Base-by-base conservation (phyloP, 805 yeast species). In the Pichia insulana region DNA sequence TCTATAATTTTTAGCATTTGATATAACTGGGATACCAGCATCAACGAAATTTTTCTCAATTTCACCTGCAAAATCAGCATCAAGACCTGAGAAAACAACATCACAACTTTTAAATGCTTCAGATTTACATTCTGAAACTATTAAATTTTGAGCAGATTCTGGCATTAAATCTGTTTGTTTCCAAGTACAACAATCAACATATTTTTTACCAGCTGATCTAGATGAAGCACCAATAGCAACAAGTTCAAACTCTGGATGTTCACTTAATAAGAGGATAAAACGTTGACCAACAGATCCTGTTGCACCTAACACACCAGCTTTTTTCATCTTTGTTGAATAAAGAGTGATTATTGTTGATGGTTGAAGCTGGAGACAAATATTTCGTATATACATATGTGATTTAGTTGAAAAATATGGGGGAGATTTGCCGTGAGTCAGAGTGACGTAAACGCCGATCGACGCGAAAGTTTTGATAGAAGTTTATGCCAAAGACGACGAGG, bases 211-310 rank as follows among this genome's bases (percentile, higher is more conserved):
- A 16, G 97, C 96, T 20, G 96, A 87, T 60, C 97, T 78, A 16
- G 86, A 57, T 17, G 96, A 86, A 4, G 98, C 98, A 53, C 98
- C 98, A 42, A 92, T 69, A 7, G 78, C 92, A 44, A 74, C 71
- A 36, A 92, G 65, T 62, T 87, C 87, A 56, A 92, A 88, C 47
- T 86, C 86, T 20, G 97, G 97, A 61, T 92, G 97, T 48, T 83
- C 68, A 2, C 88, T 74, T 49, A 92, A 70, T 38, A 92, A 69
- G 37, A 90, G 69, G 47, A 92, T 89, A 61, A 92, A 92, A 54
- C 97, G 76, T 65, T 92, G 98, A 44, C 98, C 98, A 31, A 92
- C 98, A 34, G 95, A 80, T 41, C 98, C 98, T 11, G 98, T 90
- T 51, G 97, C 97, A 39, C 98, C 98, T 48, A 90, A 71, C 53